Evolutionary conservation across 257 asterid genomes (phyloP).

Genomic region (Salvia splendens): DNA sequence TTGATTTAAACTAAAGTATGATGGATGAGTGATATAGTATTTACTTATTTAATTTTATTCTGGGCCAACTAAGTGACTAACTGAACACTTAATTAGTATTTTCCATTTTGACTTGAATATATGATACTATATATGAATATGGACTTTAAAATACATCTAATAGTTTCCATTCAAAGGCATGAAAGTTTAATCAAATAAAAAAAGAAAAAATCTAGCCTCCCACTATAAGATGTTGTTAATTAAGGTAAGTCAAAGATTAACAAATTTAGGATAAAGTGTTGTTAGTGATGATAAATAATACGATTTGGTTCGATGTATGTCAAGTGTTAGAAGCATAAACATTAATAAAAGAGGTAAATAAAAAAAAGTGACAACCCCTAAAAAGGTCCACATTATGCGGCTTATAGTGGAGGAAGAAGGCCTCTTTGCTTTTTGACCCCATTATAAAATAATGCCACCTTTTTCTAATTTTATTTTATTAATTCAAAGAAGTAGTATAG

Average conservation of each 20-base stretch:
- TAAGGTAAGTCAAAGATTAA: constrained; percentile 23
- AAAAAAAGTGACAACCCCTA: neutral
- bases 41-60: too few relatives aligned
- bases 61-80: neutral
- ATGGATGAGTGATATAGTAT: too few relatives aligned
- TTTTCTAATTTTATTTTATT: neutral
- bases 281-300: constrained; percentile 21
- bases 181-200: neutral
- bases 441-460: neutral
- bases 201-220: neutral
- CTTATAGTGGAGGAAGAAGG: constrained; percentile 4
- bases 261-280: constrained; percentile 14
- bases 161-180: neutral
- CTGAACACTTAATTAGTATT: neutral
- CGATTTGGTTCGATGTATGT: constrained; percentile 12
- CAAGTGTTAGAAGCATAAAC: neutral
- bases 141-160: neutral
- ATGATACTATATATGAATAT: too few relatives aligned
- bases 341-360: neutral
- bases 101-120: too few relatives aligned
- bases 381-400: constrained; percentile 33
- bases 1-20: too few relatives aligned
- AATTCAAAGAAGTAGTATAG: too few relatives aligned
- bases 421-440: neutral
- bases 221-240: neutral